Percentiles rank a stretch among this genome's conserved stretches.
Evolutionary conservation across 345 rosid species (phyloP).

Genomic region (Arabidopsis arenosa): DNA sequence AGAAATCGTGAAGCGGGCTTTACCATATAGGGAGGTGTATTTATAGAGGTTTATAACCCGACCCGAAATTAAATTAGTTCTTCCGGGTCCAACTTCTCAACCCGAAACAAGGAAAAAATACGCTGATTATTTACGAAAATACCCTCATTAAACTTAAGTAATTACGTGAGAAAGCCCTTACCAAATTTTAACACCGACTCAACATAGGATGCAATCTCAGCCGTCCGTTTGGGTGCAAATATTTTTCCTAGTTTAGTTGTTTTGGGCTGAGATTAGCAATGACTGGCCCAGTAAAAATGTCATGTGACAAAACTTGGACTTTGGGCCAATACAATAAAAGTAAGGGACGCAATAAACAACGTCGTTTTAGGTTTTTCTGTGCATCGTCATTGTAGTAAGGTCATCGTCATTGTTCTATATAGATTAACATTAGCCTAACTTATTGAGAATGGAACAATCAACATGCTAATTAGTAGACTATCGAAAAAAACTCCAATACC

Average conservation of each 20-base stretch:
- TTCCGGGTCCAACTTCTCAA: not conserved
- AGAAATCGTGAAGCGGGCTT: not conserved
- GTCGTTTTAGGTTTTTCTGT: not conserved
- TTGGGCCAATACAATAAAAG: not conserved
- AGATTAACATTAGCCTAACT: not conserved
- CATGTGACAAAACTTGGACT: not conserved
- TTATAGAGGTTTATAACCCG: conserved; percentile 2
- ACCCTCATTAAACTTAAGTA: not conserved
- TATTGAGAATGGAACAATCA: not conserved
- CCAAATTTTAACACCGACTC: too few species aligned
- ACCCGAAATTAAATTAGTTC: not conserved
- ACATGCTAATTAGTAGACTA: not conserved
- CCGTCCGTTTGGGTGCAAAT: not conserved
- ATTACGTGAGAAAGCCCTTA: not conserved
- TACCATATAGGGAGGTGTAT: not conserved
- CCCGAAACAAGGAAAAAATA: not conserved
- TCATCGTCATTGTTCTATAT: too few species aligned
- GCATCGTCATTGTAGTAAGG: not conserved
- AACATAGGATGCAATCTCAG: not conserved
- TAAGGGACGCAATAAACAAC: not conserved
- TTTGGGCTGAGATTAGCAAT: conserved; percentile 17
- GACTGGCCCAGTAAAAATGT: not conserved
- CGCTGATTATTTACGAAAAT: not conserved
- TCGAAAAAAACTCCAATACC: not conserved
- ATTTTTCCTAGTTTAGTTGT: not conserved